phyloP scores from a whole-genome alignment of 2,329 filamentous ascomycete genomes.

The Aureobasidium sp. region DNA sequence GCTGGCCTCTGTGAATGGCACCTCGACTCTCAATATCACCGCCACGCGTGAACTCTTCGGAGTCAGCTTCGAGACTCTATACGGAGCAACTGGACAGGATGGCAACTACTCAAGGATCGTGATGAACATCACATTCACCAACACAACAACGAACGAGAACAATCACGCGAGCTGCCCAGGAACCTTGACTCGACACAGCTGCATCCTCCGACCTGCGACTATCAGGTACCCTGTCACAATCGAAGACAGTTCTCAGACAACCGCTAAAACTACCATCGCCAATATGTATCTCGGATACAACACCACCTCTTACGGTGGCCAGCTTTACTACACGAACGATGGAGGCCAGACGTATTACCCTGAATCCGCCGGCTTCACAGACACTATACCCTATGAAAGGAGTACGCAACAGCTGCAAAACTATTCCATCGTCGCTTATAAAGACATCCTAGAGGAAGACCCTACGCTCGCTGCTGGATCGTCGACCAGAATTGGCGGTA shows the following conservation, averaged over 20 bases:
- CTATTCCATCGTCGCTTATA: too few relatives aligned
- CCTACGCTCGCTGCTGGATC: too few relatives aligned
- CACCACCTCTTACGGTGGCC: neutral
- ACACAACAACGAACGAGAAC: neutral
- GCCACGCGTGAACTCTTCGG: conserved; percentile 6
- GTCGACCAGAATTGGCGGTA: too few relatives aligned
- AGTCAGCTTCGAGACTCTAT: conserved; percentile 9
- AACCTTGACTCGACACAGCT: conserved; percentile 14
- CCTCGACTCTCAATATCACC: neutral
- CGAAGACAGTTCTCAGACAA: neutral
- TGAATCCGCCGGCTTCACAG: too few relatives aligned
- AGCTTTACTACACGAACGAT: neutral
- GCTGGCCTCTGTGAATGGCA: neutral
- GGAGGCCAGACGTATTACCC: neutral
- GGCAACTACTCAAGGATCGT: conserved; percentile 7
- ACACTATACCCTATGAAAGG: too few relatives aligned
- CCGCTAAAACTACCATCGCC: too few relatives aligned
- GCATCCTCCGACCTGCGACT: conserved; percentile 17
- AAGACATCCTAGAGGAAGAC: too few relatives aligned
- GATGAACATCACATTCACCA: conserved; percentile 14
- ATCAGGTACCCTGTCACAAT: conserved; percentile 17
- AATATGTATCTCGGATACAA: neutral
- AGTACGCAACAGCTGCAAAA: conserved; percentile 14
- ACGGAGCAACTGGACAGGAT: neutral
- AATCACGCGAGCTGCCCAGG: conserved; percentile 8